phyloP scores from a whole-genome alignment of 208 protist genomes.

The Wallacemonas sp. region DNA sequence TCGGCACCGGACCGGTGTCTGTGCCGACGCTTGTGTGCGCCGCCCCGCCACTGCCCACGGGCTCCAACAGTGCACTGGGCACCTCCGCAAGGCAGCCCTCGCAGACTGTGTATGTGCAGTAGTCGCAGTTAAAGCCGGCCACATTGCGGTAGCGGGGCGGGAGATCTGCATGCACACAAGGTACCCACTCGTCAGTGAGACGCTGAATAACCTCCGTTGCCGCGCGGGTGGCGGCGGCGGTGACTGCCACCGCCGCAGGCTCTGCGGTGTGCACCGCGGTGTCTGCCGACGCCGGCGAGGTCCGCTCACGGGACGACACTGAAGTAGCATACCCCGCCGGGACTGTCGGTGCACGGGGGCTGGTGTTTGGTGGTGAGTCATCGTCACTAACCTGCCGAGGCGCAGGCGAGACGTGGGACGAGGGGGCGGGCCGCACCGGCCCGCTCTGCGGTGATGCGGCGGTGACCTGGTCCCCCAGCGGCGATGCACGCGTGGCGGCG shows the following conservation, averaged over 20 bases:
- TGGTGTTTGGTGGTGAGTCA: too few relatives aligned
- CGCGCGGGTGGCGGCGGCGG: conserved; percentile 6
- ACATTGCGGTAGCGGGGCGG: conserved; percentile 59
- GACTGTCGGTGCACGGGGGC: too few relatives aligned
- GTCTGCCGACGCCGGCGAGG: not conserved
- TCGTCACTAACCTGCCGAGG: too few relatives aligned
- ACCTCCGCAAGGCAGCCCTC: conserved; percentile 38
- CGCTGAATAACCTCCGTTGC: conserved; percentile 1
- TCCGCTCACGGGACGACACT: not conserved
- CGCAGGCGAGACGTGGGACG: not conserved
- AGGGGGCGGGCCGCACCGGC: not conserved
- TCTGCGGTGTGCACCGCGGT: not conserved
- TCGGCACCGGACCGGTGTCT: not conserved
- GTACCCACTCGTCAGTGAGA: conserved; percentile 21
- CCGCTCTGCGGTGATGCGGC: not conserved
- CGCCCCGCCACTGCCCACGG: not conserved
- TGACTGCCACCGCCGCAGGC: too few relatives aligned
- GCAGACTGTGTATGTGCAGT: conserved; percentile 84
- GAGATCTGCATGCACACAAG: conserved; percentile 41
- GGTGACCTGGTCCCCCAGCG: too few relatives aligned
- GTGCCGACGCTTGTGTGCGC: not conserved
- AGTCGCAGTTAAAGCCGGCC: conserved; percentile 71
- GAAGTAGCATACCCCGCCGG: too few relatives aligned
- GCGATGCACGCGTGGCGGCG: too few relatives aligned
- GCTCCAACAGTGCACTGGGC: conserved; percentile 20